Conservation (phyloP, 306 rosid genomes). For the Boehmeria nivea region DNA sequence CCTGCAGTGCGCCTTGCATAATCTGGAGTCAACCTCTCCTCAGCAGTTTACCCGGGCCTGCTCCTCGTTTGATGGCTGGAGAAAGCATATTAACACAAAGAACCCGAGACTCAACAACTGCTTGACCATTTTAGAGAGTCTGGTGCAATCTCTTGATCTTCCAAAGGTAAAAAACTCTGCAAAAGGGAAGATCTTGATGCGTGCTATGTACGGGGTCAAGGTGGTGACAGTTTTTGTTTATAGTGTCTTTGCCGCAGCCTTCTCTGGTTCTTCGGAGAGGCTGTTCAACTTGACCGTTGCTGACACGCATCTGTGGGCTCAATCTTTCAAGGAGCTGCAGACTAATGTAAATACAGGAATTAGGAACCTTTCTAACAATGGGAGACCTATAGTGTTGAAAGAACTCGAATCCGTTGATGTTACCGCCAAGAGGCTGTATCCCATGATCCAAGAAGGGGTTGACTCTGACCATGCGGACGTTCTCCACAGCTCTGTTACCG, state of each 20-base stretch:
- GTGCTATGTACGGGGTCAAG: constrained; percentile 77
- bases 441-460: constrained; percentile 43
- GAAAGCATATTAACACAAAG: constrained; percentile 37
- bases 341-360: constrained; percentile 58
- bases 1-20: constrained; percentile 56
- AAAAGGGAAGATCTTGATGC: constrained; percentile 77
- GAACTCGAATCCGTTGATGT: constrained; percentile 64
- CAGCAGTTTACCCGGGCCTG: constrained; percentile 40
- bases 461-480: constrained; percentile 25
- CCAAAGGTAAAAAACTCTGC: constrained; percentile 81
- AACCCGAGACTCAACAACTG: constrained; percentile 52
- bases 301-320: constrained; percentile 54
- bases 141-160: constrained; percentile 56
- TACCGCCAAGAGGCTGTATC: constrained; percentile 44
- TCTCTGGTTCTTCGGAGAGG: constrained; percentile 51
- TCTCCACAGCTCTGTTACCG: constrained; percentile 30
- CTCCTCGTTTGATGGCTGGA: constrained; percentile 69
- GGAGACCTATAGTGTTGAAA: constrained; percentile 35
- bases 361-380: constrained; percentile 34
- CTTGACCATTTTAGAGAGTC: constrained; percentile 45
- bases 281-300: constrained; percentile 42
- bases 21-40: constrained; percentile 45
- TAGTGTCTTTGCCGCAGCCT: constrained; percentile 54
- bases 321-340: constrained; percentile 51
- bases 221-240: constrained; percentile 63